These are phyloP conservation scores for Theobroma cacao DNA, from an alignment of 345 rosid genomes.

Conservation along the genomic window DNA sequence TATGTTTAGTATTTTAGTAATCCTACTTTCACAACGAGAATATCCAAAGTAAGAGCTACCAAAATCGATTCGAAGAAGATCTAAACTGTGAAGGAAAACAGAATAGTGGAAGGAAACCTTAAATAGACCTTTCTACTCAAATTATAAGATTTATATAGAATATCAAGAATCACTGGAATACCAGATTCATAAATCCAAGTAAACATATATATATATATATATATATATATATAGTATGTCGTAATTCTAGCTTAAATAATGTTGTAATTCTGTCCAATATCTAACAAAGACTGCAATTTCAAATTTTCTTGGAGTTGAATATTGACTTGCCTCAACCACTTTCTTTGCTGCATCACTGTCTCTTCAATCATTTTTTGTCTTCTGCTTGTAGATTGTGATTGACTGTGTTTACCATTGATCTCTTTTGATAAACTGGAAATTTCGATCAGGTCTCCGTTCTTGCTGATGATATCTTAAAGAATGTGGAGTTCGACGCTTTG, in stretches of 20 bases:
- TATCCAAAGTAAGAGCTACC: neutral
- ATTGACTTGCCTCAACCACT: neutral
- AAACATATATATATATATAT: too few species aligned
- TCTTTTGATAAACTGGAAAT: neutral
- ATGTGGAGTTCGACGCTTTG: conserved; percentile 86
- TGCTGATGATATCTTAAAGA: conserved; percentile 95
- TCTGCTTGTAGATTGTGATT: neutral
- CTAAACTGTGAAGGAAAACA: neutral
- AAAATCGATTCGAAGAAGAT: neutral
- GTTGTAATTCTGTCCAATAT: neutral
- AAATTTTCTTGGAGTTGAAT: neutral
- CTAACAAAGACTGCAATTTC: neutral
- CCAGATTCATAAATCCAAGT: neutral
- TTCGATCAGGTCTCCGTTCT: conserved; percentile 76
- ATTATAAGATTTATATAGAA: neutral
- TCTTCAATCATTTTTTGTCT: neutral
- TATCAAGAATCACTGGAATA: neutral
- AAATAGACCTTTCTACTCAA: neutral
- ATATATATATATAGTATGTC: too few species aligned
- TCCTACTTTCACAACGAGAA: neutral
- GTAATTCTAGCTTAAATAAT: neutral
- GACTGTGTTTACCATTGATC: neutral
- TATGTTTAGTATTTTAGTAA: neutral
- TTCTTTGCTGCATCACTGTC: neutral
- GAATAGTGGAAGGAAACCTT: neutral